Evolutionary conservation across 169 alveolate species (phyloP), one percentile per base, ranked within the genome.

Genomic region (Plasmodium ovale): DNA sequence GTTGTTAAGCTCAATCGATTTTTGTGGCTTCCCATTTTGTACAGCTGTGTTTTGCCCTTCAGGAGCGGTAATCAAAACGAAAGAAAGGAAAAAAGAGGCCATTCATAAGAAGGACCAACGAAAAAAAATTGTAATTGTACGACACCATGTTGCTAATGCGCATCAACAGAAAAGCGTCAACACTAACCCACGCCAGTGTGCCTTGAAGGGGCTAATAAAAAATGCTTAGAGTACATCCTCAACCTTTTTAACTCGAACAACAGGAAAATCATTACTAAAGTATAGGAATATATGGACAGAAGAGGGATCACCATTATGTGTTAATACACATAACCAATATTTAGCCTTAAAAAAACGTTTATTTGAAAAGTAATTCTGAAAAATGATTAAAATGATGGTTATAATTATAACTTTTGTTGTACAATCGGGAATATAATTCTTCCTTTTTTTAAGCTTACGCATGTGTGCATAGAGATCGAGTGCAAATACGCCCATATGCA

Each of bases 1-100:
- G 94, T 92, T 56, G 72, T 92, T 16, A 92, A 92, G 67, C 14
- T 72, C 35, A 90, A 92, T 49, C 53, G 92, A 14, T 35, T 85
- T 39, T n/a, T 85, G 16, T 88, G 95, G 94, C 69, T 69, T 2
- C 92, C 93, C 49, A 23, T 92, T 19, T 82, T 89, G 23, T 62
- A 92, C 74, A 16, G 47, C 16, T 47, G 39, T 54, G 64, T 92
- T 19, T 87, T 92, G 14, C 95, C 95, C 7, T 54, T 88, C 21
- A 70, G 94, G 44, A 71, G 91, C 58, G 67, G 95, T 92, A 77
- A 56, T 74, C 10, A 39, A 25, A 51, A 27, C 19, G 21, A 72
- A 37, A 56, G 10, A 53, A 33, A 44, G 33, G 16, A 54, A 12
- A 10, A 6, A 67, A 67, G 25, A 39, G 25, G 31, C 19, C 16